Evolutionary conservation across 441 rosid genomes (phyloP).

Genomic region (Corymbia citriodora): DNA sequence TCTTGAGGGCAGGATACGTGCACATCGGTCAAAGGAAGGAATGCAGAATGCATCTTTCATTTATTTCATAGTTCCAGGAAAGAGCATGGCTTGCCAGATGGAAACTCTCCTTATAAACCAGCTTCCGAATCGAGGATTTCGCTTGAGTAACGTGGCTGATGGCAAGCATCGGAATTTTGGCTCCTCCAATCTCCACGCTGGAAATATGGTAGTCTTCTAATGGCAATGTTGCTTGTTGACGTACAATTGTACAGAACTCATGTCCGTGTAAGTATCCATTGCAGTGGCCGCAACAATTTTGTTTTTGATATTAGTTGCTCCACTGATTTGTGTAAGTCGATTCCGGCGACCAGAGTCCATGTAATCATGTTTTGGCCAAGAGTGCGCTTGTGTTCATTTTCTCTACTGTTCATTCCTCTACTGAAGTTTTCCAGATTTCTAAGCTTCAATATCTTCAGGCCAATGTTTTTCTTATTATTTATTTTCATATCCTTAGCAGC

Average conservation of each 20-base stretch:
- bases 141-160: slow-evolving; percentile 68
- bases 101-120: slow-evolving; percentile 98
- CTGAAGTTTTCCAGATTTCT: not conserved
- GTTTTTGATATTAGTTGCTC: slow-evolving; percentile 35
- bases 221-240: not conserved
- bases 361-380: not conserved
- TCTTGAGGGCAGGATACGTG: slow-evolving; percentile 74
- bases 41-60: slow-evolving; percentile 68
- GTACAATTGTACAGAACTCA: not conserved
- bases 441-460: not conserved
- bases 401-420: not conserved
- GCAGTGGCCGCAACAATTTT: slow-evolving; percentile 56
- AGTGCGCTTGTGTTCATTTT: not conserved
- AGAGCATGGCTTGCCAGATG: slow-evolving; percentile 88
- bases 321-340: slow-evolving; percentile 7
- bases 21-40: slow-evolving; percentile 74
- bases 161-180: slow-evolving; percentile 95
- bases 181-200: slow-evolving; percentile 28
- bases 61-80: slow-evolving; percentile 78
- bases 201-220: slow-evolving; percentile 25
- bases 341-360: not conserved
- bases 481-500: not conserved
- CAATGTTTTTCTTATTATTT: not conserved
- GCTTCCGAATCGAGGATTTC: slow-evolving; percentile 59
- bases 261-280: not conserved